Evolutionary conservation across 2,329 filamentous ascomycete species (phyloP), one percentile per base, ranked within the genome.

Genomic region (Nigrospora oryzae): DNA sequence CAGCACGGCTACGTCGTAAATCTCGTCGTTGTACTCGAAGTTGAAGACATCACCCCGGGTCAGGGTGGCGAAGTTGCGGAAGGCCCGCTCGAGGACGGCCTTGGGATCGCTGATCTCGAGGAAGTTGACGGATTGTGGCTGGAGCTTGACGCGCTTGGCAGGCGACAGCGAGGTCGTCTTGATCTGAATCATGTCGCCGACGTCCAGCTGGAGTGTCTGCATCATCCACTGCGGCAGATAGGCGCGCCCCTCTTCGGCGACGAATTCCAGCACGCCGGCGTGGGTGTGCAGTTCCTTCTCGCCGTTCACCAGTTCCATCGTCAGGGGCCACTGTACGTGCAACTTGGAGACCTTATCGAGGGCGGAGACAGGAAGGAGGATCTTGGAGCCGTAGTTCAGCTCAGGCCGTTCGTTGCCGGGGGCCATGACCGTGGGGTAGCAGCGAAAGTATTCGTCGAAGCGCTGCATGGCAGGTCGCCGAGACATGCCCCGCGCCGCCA

Each of bases 191-290:
- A 98, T 82, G 59, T 98, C 93, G 43, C 93, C 93, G 1, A 91
- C 88, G 47, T 97, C 91, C 45, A 98, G 80, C 2, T 78, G 71
- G 5, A 98, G 78, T 0, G 88, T 93, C 69, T 89, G 81, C 93
- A 98, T 97, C 71, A 97, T 85, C 89, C 93, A 98, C 65, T 90
- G 89, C 31, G 93, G 93, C 49, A 98, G 75, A 67, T 98, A 98
- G 44, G 94, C 89, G 62, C 93, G 86, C 41, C 93, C 93, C 65
- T 98, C 93, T 62, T 98, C 93, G 4, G 93, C 93, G 46, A 95
- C 93, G 61, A 98, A 98, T 66, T 98, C 93, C 51, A 98, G 68
- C 16, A 98, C 93, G 71, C 93, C 93, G 5, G 88, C 90, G 66
- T 98, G 93, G 23, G 91, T 93, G 62, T 86, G 84, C 62, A 77